These are phyloP conservation scores for Amanita subjunquillea DNA, from an alignment of 768 basidiomycete species.

Conservation along the genomic window DNA sequence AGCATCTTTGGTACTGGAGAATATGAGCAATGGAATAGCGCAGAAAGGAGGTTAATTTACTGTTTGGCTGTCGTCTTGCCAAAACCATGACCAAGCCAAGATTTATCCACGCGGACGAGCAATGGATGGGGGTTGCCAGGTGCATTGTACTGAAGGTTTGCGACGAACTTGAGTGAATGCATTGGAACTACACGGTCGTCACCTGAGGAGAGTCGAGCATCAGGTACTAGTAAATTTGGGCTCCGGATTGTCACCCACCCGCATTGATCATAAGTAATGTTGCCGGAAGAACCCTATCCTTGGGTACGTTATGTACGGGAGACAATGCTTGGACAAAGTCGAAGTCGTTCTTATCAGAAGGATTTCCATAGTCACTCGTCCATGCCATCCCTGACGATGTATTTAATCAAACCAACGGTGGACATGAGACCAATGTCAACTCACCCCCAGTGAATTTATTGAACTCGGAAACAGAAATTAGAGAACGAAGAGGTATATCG, in stretches of 20 bases:
- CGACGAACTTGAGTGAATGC: conserved; percentile 77
- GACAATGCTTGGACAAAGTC: conserved; percentile 78
- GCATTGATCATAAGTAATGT: conserved; percentile 64
- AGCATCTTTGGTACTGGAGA: conserved; percentile 57
- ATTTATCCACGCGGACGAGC: conserved; percentile 67
- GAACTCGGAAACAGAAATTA: conserved; percentile 31
- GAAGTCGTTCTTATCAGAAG: conserved; percentile 65
- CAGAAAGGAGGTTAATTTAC: conserved; percentile 18
- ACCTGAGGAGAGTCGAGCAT: conserved; percentile 26
- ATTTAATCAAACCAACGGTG: background rate
- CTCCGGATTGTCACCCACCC: conserved; percentile 33
- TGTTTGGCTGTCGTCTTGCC: conserved; percentile 68
- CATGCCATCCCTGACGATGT: conserved; percentile 48
- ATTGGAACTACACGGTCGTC: conserved; percentile 80
- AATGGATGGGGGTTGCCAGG: conserved; percentile 64
- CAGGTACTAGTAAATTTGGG: background rate
- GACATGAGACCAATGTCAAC: conserved; percentile 7
- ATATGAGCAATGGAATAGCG: background rate
- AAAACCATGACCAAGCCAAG: conserved; percentile 64
- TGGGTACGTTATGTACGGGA: conserved; percentile 71
- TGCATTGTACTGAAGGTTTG: conserved; percentile 56
- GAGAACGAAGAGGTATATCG: background rate
- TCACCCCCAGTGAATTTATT: conserved; percentile 65
- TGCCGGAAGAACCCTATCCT: conserved; percentile 50
- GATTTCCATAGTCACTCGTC: conserved; percentile 71